These are phyloP conservation scores for Botrytis squamosa DNA, from an alignment of 2,329 filamentous ascomycete genomes.

Conservation along the genomic window DNA sequence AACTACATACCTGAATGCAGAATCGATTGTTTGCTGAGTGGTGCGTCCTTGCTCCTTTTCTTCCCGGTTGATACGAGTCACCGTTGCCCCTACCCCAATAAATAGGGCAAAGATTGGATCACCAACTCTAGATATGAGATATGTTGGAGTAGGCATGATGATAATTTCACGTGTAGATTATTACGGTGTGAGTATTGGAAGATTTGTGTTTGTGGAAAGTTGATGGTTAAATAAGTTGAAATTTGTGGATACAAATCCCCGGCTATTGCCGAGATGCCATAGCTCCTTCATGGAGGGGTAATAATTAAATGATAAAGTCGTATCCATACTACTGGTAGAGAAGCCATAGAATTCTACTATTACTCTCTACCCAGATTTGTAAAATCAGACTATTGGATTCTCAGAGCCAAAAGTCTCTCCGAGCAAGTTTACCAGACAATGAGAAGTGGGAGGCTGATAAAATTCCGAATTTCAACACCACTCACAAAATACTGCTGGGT, in stretches of 20 bases:
- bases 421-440: no score
- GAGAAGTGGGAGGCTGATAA: no score
- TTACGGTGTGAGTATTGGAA: neutral
- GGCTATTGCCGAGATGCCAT: conserved; percentile 16
- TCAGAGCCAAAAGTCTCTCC: neutral
- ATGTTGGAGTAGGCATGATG: conserved; percentile 36
- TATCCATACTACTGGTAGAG: neutral
- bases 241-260: conserved; percentile 6
- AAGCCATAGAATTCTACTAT: neutral
- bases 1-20: conserved; percentile 35
- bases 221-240: conserved; percentile 6
- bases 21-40: conserved; percentile 37
- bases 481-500: neutral
- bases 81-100: conserved; percentile 53
- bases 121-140: conserved; percentile 44
- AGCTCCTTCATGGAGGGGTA: conserved; percentile 14
- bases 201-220: neutral
- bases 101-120: conserved; percentile 55
- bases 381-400: neutral
- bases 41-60: conserved; percentile 44
- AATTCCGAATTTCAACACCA: neutral
- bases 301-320: neutral
- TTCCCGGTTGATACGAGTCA: conserved; percentile 53
- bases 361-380: neutral
- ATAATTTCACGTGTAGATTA: neutral